Evolutionary conservation across 2,329 filamentous ascomycete species (phyloP).

Genomic region (Ascochyta koolunga): DNA sequence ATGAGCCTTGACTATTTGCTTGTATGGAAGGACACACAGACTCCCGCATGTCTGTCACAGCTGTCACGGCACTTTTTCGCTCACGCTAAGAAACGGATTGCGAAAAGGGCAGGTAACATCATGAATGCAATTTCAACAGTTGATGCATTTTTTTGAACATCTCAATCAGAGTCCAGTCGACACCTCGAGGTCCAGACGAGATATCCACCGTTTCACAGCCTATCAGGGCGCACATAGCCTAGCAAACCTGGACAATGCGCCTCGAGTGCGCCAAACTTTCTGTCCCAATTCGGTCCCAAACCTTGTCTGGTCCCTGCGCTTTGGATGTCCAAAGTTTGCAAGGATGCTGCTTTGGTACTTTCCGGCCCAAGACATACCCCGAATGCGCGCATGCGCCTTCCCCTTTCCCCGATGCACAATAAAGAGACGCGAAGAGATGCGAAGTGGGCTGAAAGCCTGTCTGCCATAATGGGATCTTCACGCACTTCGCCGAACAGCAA

Average conservation of each 20-base stretch:
- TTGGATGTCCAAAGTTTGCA: neutral
- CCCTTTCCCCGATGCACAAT: neutral
- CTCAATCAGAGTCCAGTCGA: neutral
- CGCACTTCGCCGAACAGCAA: neutral
- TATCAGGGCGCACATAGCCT: neutral
- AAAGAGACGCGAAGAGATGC: too few species aligned
- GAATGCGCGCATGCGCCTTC: neutral
- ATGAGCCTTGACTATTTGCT: neutral
- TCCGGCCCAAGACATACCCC: neutral
- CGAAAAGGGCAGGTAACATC: neutral
- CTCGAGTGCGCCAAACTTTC: slow-evolving; percentile 1
- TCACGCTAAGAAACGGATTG: neutral
- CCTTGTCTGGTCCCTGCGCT: neutral
- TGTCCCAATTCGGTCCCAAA: neutral
- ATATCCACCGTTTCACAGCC: neutral
- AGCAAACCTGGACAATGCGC: neutral
- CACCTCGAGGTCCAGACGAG: neutral
- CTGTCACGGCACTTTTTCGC: slow-evolving; percentile 10
- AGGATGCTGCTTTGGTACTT: neutral
- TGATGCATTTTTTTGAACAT: neutral
- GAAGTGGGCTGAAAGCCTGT: neutral
- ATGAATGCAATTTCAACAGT: neutral
- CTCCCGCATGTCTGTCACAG: slow-evolving; percentile 1
- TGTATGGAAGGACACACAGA: slow-evolving; percentile 4
- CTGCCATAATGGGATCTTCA: slow-evolving; percentile 5